A percentile compares a stretch with the other conserved stretches of the same genome.
Conservation (phyloP, 2,329 filamentous ascomycete genomes). For the Mycosphaerella arachidis region DNA sequence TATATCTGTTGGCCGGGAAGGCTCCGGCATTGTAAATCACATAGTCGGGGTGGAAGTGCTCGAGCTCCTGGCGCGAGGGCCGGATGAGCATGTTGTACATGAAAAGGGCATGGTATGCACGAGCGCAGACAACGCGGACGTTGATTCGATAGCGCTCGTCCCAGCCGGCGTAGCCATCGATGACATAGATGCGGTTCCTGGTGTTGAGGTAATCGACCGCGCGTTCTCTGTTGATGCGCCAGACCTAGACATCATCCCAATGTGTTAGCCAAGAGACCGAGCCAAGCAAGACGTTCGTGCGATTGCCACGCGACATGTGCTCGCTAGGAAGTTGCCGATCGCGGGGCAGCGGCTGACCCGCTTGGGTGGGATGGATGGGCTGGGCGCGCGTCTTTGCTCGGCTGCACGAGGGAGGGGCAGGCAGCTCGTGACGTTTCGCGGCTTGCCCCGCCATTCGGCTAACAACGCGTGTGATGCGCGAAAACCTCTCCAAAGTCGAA, state of each 20-base stretch:
- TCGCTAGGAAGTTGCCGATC: slow-evolving; percentile 28
- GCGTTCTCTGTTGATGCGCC: slow-evolving; percentile 99
- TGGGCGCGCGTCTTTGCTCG: slow-evolving; percentile 3
- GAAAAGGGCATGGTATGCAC: slow-evolving; percentile 98
- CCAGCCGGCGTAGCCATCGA: slow-evolving; percentile 97
- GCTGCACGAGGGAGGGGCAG: slow-evolving; percentile 1
- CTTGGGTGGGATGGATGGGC: neutral
- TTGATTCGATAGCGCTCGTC: slow-evolving; percentile 97
- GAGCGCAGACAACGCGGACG: slow-evolving; percentile 95
- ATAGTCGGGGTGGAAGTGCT: slow-evolving; percentile 98
- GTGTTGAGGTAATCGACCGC: slow-evolving; percentile 99
- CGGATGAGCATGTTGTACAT: slow-evolving; percentile 99
- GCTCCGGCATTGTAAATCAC: slow-evolving; percentile 99
- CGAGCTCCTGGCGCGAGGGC: slow-evolving; percentile 81
- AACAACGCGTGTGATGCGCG: neutral
- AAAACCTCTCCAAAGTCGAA: neutral
- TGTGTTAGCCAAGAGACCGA: slow-evolving; percentile 26
- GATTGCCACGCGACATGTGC: slow-evolving; percentile 5
- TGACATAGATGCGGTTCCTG: slow-evolving; percentile 94
- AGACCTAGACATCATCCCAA: slow-evolving; percentile 62
- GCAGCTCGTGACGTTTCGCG: neutral
- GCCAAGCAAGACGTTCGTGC: neutral
- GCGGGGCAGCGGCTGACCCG: slow-evolving; percentile 10
- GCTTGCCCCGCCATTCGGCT: slow-evolving; percentile 2
- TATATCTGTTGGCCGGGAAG: slow-evolving; percentile 98